Evolutionary conservation across 331 rosid genomes (phyloP).

Genomic region (Saraca asoca): DNA sequence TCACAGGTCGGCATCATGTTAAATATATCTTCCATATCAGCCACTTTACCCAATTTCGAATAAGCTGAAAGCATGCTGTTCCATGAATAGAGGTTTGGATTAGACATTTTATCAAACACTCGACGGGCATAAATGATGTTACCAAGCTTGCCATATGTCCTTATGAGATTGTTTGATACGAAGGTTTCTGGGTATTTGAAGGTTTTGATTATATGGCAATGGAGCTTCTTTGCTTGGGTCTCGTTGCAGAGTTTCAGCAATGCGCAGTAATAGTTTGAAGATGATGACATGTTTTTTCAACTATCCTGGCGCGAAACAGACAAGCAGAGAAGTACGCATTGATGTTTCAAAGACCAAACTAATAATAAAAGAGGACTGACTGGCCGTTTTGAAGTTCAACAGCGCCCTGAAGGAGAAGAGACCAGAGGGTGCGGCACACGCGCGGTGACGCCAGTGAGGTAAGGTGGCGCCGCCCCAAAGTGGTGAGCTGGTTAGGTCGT

Average conservation of each 20-base stretch:
- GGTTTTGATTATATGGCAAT: slow-evolving; percentile 55
- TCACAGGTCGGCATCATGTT: slow-evolving; percentile 54
- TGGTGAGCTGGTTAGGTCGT: too few relatives aligned
- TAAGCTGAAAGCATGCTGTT: slow-evolving; percentile 62
- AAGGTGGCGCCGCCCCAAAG: too few relatives aligned
- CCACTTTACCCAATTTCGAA: slow-evolving; percentile 48
- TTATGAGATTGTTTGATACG: slow-evolving; percentile 53
- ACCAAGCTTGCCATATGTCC: slow-evolving; percentile 51
- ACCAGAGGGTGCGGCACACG: too few relatives aligned
- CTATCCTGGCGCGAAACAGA: slow-evolving; percentile 11
- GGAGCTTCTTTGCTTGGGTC: slow-evolving; percentile 57
- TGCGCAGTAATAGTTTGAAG: slow-evolving; percentile 54
- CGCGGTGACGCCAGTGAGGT: too few relatives aligned
- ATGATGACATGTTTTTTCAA: slow-evolving; percentile 36
- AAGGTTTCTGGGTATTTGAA: slow-evolving; percentile 55
- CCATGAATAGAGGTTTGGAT: slow-evolving; percentile 65
- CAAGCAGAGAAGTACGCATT: too few relatives aligned
- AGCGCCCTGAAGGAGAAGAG: too few relatives aligned
- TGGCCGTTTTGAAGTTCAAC: too few relatives aligned
- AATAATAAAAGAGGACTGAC: too few relatives aligned
- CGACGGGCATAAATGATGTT: slow-evolving; percentile 52
- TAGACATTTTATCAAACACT: slow-evolving; percentile 60
- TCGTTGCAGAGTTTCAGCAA: slow-evolving; percentile 54
- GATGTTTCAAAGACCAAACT: too few relatives aligned
- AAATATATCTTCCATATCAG: slow-evolving; percentile 56